Evolutionary conservation across 2,329 filamentous ascomycete species (phyloP), one percentile per base, ranked within the genome.

Genomic region (Aureobasidium musti): DNA sequence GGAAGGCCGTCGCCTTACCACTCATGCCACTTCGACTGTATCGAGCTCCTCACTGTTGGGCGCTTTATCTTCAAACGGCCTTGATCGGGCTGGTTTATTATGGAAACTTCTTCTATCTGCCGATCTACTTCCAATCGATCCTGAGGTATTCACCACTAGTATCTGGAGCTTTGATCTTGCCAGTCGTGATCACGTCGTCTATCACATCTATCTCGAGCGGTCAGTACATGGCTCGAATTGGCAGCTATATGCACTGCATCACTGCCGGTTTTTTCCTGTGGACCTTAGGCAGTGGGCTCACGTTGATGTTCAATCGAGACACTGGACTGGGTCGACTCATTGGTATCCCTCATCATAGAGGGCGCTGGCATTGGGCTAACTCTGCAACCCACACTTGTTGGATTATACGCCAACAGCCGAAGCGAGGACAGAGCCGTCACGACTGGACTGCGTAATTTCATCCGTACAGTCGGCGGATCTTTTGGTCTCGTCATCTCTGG

Each of bases 11-110:
- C 5, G 75, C 73, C 56, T 79, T 81, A 57, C 82, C 83, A 3
- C 74, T 85, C 33, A 77, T 83, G 19, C 81, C 81, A 2, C 67
- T 80, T 80, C 53, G 69, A 73, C 67, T 65, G 7, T 41, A 26
- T 23, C 37, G 26, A 21, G 21, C 39, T 4, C 30, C 39, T 19
- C 53, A 56, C 33, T 56, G 53, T 37, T 56, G 53, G 53, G 53
- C 33, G 21, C 53, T 49, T 53, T 30, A 83, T 87, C 19, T 85
- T 86, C 78, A 80, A 69, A 80, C 78, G 1, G 77, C 75, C 19
- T 83, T 86, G 35, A 82, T 85, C 35, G 84, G 83, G 41, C 83
- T 84, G 1, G 82, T 83, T 0, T 85, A 82, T 67, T 69, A 86
- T 21, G 53, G 53, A n/a, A 56, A 56, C 53, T 35, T 56, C 69